phyloP scores from a whole-genome alignment of 345 rosid species.

The Erodium maritimum region DNA sequence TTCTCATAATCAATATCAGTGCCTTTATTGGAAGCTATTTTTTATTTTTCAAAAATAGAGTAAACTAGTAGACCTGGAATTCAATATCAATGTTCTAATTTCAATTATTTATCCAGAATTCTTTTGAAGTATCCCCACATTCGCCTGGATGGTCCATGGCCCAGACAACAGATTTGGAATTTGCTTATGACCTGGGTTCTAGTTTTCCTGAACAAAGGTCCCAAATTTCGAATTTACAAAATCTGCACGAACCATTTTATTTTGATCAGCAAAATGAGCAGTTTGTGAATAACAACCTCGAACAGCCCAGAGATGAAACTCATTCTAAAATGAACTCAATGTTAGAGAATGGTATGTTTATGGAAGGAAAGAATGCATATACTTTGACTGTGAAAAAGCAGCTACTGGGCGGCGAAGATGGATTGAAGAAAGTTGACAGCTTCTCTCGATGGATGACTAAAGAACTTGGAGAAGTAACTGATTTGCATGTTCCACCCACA shows the following conservation, averaged over 20 bases:
- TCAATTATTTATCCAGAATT: slow-evolving; percentile 24
- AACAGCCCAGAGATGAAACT: slow-evolving; percentile 22
- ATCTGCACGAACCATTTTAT: slow-evolving; percentile 23
- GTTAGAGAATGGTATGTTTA: slow-evolving; percentile 29
- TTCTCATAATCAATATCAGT: too few relatives aligned
- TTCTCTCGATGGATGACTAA: slow-evolving; percentile 72
- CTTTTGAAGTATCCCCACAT: slow-evolving; percentile 21
- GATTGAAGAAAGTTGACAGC: slow-evolving; percentile 82
- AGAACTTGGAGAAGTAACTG: slow-evolving; percentile 76
- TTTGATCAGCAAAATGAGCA: slow-evolving; percentile 28
- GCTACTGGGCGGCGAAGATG: slow-evolving; percentile 46
- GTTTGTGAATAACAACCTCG: slow-evolving; percentile 18
- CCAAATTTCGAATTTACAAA: slow-evolving; percentile 13
- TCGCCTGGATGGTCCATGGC: slow-evolving; percentile 24
- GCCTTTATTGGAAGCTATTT: too few relatives aligned
- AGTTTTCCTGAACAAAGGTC: slow-evolving; percentile 40
- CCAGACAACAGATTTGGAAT: slow-evolving; percentile 30
- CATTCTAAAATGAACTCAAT: slow-evolving; percentile 17
- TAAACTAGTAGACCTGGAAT: background rate
- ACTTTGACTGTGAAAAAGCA: slow-evolving; percentile 28
- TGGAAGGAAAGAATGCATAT: slow-evolving; percentile 34
- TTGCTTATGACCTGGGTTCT: slow-evolving; percentile 28
- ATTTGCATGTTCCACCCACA: slow-evolving; percentile 62
- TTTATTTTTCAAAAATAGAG: too few relatives aligned
- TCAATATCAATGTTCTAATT: slow-evolving; percentile 8